Evolutionary conservation across 768 basidiomycete genomes (phyloP).

Genomic region (Coprinellus micaceus): DNA sequence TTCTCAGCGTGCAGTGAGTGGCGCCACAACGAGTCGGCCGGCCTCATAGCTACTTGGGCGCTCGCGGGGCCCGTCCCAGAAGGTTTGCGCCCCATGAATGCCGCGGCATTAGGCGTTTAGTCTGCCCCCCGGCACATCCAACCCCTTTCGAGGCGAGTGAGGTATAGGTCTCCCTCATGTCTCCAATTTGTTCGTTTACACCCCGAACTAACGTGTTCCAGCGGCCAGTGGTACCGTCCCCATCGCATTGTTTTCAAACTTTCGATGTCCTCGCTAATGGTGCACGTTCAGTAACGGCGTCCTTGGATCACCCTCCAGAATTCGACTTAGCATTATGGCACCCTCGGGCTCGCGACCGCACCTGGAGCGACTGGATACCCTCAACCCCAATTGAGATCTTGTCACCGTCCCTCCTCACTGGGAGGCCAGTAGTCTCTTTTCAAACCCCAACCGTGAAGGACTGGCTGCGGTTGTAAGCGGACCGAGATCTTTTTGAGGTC

Average conservation of each 20-base stretch:
- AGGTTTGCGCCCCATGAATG: not conserved
- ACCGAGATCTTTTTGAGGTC: too few species aligned
- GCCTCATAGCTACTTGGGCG: not conserved
- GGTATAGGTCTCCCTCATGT: not conserved
- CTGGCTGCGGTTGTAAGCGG: too few species aligned
- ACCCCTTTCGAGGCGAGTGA: not conserved
- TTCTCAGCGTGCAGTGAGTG: not conserved
- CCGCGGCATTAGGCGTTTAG: not conserved
- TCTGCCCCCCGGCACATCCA: not conserved
- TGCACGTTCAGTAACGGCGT: too few species aligned
- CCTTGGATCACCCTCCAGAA: not conserved
- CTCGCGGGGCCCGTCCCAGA: not conserved
- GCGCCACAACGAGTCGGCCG: not conserved
- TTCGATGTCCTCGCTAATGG: too few species aligned
- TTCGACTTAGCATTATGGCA: not conserved
- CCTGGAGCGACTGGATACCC: not conserved
- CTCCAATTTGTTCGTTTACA: not conserved
- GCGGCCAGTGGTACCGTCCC: too few species aligned
- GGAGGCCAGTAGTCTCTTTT: not conserved
- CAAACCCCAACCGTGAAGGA: not conserved
- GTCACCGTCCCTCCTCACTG: not conserved
- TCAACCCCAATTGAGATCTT: not conserved
- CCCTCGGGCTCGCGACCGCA: not conserved
- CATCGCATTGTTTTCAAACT: too few species aligned
- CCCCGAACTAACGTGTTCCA: too few species aligned